Base-by-base conservation (phyloP, 139 green algal species). In the Tetratostichococcus sp. region DNA sequence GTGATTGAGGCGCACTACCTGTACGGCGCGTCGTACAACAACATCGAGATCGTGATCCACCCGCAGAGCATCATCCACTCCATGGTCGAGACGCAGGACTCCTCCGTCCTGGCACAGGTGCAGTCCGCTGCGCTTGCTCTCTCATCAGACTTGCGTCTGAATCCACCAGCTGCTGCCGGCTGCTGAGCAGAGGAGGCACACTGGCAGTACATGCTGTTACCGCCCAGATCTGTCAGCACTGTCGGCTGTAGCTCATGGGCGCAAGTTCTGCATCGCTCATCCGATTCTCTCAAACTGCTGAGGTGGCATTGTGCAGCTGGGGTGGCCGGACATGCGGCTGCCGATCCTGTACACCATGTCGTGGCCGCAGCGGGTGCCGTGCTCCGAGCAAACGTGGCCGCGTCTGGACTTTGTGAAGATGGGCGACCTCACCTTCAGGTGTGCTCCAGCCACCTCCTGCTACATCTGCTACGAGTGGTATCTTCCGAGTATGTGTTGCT, bases 11-110 rank as follows among this genome's bases (percentile, higher is more conserved):
- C 96, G 66, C 96, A 99, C 89, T 99, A 99, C 88, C 86, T 99
- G 70, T 99, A 94, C 80, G 96, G 96, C 30, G 89, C 92, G 1
- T 79, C 86, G 75, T 99, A 99, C 76, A 94, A 99, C 87, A 85
- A 98, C 91, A 99, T 99, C 79, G 96, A 99, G 21, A 93, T 99
- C 59, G 94, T 99, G n/a, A 97, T 99, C 77, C 96, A 99, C 87
- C 95, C 95, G 16, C 95, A 99, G 90, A 96, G 87, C 78, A 99
- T 99, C 87, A 97, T 99, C 80, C 96, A 99, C 88, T 98, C 92
- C 78, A 99, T 99, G 96, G 88, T 99, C 42, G 96, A 99, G 85
- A 99, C 95, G 0, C 76, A 86, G 30, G 96, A 99, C 85, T 95
- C 87, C 1, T 96, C 88, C 6, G 92, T 99, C 30, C 83, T 99